phyloP scores from a whole-genome alignment of 192 early-diverging fungal genomes.

The Coemansia sp. region DNA sequence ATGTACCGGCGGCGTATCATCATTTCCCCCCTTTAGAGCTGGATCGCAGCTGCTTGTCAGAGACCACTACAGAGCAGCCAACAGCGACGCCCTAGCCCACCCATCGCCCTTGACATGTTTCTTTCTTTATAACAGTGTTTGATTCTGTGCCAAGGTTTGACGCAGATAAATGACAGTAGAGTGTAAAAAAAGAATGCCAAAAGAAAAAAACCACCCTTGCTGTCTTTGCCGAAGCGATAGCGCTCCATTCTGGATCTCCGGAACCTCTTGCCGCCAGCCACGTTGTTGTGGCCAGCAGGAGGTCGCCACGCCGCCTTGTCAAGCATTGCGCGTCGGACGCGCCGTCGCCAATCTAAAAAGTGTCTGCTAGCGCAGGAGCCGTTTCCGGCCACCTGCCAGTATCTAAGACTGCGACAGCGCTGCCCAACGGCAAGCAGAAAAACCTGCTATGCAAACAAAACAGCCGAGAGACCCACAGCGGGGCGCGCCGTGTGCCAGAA shows the following conservation, averaged over 20 bases:
- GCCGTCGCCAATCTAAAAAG: background rate
- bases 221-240: background rate
- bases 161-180: background rate
- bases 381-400: background rate
- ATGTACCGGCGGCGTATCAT: too few relatives aligned
- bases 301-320: background rate
- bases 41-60: background rate
- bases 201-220: constrained; percentile 23
- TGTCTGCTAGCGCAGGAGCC: background rate
- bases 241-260: background rate
- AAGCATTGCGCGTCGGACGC: background rate
- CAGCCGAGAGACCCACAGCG: background rate
- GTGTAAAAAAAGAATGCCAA: constrained; percentile 39
- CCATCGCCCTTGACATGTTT: constrained; percentile 22
- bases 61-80: background rate
- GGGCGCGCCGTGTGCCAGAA: constrained; percentile 7
- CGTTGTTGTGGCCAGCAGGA: background rate
- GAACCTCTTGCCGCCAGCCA: background rate
- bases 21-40: background rate
- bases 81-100: background rate
- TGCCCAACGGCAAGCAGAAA: background rate
- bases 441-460: background rate
- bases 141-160: background rate
- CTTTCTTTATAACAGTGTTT: constrained; percentile 14
- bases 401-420: background rate